These are phyloP conservation scores for Pestalotiopsis sp. DNA, from an alignment of 2,329 filamentous ascomycete species.

Conservation along the genomic window DNA sequence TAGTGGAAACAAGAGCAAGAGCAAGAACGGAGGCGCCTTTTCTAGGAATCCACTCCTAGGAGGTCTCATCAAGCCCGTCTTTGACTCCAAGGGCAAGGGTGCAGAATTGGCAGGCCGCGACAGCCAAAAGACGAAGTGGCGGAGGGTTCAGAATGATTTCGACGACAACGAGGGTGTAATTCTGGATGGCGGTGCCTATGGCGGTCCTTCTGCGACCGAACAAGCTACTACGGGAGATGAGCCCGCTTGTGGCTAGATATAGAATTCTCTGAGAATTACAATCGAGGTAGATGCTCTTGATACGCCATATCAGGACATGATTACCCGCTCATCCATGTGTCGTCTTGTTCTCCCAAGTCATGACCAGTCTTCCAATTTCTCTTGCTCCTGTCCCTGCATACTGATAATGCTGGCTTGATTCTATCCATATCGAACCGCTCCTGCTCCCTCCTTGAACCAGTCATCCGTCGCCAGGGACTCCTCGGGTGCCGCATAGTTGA, in stretches of 20 bases:
- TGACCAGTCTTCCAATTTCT: not conserved
- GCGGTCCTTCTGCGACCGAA: constrained; percentile 29
- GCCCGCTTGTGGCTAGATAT: constrained; percentile 13
- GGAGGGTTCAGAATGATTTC: constrained; percentile 63
- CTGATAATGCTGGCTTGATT: not conserved
- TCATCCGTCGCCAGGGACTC: constrained; percentile 58
- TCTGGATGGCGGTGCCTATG: constrained; percentile 57
- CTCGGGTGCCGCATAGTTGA: constrained; percentile 66
- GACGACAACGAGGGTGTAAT: constrained; percentile 62
- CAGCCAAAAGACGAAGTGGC: constrained; percentile 51
- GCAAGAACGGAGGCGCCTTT: constrained; percentile 57
- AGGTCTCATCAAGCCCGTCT: constrained; percentile 67
- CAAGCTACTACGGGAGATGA: not conserved
- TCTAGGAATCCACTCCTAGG: constrained; percentile 70
- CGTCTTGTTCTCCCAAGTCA: too few species aligned
- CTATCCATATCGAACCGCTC: constrained; percentile 63
- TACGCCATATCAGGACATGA: too few species aligned
- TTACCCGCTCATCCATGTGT: too few species aligned
- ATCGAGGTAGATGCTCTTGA: not conserved
- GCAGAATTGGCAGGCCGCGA: constrained; percentile 43
- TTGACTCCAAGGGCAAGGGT: constrained; percentile 56
- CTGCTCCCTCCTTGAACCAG: constrained; percentile 66
- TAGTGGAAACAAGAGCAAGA: constrained; percentile 33
- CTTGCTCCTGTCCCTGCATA: not conserved
- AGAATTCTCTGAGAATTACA: not conserved